Conservation (phyloP, 441 rosid genomes). For the Theobroma grandiflorum region DNA sequence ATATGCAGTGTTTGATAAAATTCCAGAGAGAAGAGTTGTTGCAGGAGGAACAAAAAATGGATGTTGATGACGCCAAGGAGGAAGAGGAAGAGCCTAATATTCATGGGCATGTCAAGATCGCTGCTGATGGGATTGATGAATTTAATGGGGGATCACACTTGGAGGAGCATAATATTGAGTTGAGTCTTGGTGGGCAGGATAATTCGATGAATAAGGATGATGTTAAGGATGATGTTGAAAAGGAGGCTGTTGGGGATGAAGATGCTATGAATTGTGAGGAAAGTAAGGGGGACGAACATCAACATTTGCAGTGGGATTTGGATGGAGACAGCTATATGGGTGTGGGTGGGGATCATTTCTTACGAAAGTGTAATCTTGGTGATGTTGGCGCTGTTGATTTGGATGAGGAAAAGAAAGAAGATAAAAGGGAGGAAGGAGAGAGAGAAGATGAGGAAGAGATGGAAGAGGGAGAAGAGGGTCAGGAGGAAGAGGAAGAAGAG, state of each 20-base stretch:
- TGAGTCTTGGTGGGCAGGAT: constrained; percentile 50
- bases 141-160: constrained; percentile 31
- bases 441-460: constrained; percentile 34
- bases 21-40: constrained; percentile 54
- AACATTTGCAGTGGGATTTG: constrained; percentile 36
- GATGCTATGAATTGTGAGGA: constrained; percentile 41
- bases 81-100: constrained; percentile 50
- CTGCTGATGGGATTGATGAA: constrained; percentile 37
- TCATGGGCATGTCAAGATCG: constrained; percentile 41
- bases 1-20: constrained; percentile 78
- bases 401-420: constrained; percentile 20
- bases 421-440: constrained; percentile 27
- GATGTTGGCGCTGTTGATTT: constrained; percentile 24
- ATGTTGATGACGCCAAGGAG: constrained; percentile 51
- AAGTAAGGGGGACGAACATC: constrained; percentile 30
- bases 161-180: constrained; percentile 59
- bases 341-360: constrained; percentile 34
- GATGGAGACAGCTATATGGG: constrained; percentile 32
- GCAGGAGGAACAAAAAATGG: constrained; percentile 42
- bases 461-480: constrained; percentile 38
- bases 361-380: constrained; percentile 49
- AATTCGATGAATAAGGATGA: constrained; percentile 36
- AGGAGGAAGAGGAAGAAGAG: constrained; percentile 40
- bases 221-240: constrained; percentile 3
- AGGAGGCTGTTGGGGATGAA: constrained; percentile 26